phyloP scores from a whole-genome alignment of 2,329 filamentous ascomycete species.

The Fusarium udum region DNA sequence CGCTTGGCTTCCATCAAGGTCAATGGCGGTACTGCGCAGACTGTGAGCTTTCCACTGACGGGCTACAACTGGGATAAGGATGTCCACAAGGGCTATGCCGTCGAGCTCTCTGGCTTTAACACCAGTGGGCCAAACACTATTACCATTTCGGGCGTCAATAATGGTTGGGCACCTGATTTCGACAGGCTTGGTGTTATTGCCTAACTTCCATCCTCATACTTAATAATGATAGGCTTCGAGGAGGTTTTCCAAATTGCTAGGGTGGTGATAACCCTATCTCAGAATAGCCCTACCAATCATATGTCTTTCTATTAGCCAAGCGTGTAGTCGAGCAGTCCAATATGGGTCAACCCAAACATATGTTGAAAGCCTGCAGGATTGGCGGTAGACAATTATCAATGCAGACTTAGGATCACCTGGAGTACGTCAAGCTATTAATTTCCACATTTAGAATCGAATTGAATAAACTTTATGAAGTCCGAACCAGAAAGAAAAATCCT shows the following conservation, averaged over 20 bases:
- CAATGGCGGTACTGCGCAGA: background rate
- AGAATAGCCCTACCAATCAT: background rate
- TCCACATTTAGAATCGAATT: background rate
- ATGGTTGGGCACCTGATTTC: background rate
- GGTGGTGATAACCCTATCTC: background rate
- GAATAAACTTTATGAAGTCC: accelerated
- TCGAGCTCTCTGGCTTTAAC: background rate
- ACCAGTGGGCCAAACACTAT: background rate
- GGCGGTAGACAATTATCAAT: no score
- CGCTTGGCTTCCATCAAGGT: background rate
- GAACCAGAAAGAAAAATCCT: background rate
- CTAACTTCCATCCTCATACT: background rate
- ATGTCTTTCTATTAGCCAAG: background rate
- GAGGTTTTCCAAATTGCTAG: accelerated
- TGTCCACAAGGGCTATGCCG: background rate
- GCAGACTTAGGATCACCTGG: no score
- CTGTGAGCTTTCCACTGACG: background rate
- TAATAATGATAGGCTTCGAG: background rate
- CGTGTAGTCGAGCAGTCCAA: background rate
- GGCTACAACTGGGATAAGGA: background rate
- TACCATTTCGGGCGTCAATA: background rate
- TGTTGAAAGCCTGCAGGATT: background rate
- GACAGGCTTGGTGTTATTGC: background rate
- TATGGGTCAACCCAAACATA: background rate
- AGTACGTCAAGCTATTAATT: background rate